These are phyloP conservation scores for Calonectria crousiana DNA, from an alignment of 2,329 filamentous ascomycete genomes.

Conservation along the genomic window DNA sequence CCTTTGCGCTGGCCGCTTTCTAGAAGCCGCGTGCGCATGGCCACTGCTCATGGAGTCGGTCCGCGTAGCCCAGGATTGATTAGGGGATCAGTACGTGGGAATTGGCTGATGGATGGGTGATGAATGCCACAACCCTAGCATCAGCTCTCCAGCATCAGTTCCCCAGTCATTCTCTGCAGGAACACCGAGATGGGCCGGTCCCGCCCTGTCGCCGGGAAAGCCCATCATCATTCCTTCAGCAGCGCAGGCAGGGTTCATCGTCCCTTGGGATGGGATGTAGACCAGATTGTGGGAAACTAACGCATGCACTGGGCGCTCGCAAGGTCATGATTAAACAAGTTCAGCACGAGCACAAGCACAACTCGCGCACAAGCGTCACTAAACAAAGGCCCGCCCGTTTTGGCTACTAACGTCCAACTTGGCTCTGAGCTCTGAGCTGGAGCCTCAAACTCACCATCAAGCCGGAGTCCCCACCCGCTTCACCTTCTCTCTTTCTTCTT, in stretches of 20 bases:
- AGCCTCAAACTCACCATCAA: conserved; percentile 14
- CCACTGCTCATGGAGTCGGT: background rate
- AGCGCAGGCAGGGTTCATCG: background rate
- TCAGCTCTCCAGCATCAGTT: conserved; percentile 10
- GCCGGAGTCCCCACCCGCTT: conserved; percentile 9
- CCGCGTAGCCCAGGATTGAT: conserved; percentile 3
- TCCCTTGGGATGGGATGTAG: background rate
- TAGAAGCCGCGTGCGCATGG: background rate
- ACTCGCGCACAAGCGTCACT: background rate
- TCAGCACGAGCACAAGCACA: background rate
- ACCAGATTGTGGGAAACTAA: background rate
- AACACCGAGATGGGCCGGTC: conserved; percentile 13
- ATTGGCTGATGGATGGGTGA: background rate
- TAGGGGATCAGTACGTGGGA: background rate
- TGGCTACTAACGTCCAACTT: background rate
- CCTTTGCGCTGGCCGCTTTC: background rate
- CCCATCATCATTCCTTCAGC: conserved; percentile 2
- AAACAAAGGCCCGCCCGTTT: background rate
- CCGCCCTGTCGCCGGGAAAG: conserved; percentile 17
- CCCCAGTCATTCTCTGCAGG: conserved; percentile 9
- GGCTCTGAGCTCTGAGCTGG: background rate
- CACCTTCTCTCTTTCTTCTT: conserved; percentile 8
- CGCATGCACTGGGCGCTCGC: conserved; percentile 7
- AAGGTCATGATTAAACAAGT: background rate
- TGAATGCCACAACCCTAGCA: background rate